Percentiles rank a stretch among this genome's conserved stretches.
Conservation (phyloP, 2,329 filamentous ascomycete species). For the Sporothrix pallida region DNA sequence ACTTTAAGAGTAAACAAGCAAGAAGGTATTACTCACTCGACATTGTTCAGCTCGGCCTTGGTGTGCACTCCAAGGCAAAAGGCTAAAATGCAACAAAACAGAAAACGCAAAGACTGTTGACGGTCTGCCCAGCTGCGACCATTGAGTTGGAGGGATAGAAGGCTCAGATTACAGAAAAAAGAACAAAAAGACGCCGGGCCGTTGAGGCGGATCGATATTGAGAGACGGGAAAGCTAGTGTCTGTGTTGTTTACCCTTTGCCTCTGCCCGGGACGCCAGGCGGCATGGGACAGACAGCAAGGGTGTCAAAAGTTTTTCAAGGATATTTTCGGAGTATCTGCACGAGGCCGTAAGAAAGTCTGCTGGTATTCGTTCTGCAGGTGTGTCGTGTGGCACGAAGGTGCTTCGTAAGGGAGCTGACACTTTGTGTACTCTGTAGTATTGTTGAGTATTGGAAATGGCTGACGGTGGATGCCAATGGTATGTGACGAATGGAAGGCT, state of each 20-base stretch:
- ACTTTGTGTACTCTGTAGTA: neutral
- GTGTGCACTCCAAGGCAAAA: neutral
- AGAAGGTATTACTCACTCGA: conserved; percentile 26
- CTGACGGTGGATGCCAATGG: neutral
- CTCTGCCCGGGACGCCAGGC: conserved; percentile 19
- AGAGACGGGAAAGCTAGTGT: neutral
- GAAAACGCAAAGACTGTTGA: neutral
- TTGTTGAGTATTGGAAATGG: neutral
- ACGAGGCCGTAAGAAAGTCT: neutral
- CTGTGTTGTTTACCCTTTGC: conserved; percentile 33
- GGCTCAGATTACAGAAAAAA: neutral
- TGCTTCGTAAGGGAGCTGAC: neutral
- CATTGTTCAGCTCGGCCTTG: conserved; percentile 26
- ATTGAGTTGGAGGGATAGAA: neutral
- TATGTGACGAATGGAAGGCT: conserved; percentile 3
- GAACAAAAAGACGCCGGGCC: neutral
- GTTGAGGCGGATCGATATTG: conserved; percentile 13
- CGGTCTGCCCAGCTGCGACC: neutral
- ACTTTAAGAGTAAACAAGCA: neutral
- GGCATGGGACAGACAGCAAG: conserved; percentile 22
- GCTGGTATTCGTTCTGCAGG: neutral
- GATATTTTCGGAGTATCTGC: conserved; percentile 8
- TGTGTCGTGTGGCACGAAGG: conserved; percentile 19
- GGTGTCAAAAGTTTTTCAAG: neutral
- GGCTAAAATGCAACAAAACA: neutral